Evolutionary conservation across 2,329 filamentous ascomycete genomes (phyloP).

Genomic region (Pyrenochaeta sp.): DNA sequence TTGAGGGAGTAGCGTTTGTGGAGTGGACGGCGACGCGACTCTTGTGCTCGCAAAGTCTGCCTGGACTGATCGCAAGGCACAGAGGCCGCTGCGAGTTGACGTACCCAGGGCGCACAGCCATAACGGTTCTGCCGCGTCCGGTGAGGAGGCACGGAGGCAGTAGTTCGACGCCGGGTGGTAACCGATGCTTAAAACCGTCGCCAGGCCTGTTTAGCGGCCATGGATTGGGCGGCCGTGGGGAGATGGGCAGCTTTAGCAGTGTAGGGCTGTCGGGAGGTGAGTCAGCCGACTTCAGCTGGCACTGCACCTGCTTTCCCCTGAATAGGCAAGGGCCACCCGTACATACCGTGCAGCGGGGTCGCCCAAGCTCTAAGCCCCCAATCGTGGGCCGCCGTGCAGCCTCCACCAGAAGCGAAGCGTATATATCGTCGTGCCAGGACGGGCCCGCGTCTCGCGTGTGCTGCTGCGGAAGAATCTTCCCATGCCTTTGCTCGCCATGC

Average conservation of each 20-base stretch:
- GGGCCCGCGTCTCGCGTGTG: conserved; percentile 22
- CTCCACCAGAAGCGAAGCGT: conserved; percentile 18
- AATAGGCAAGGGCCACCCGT: conserved; percentile 24
- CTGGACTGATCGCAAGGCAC: conserved; percentile 27
- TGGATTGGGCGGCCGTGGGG: too few species aligned
- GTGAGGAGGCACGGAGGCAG: too few species aligned
- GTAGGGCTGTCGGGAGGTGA: conserved; percentile 43
- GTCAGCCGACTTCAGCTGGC: conserved; percentile 35
- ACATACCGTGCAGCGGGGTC: conserved; percentile 24
- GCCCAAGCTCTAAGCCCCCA: conserved; percentile 43
- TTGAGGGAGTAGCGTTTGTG: conserved; percentile 1
- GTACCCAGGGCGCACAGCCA: conserved; percentile 31
- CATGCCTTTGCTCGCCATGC: conserved; percentile 24
- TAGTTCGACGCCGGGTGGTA: conserved; percentile 14
- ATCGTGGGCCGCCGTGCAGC: conserved; percentile 23
- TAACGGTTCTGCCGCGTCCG: conserved; percentile 33
- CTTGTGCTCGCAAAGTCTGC: conserved; percentile 31
- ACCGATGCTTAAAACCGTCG: conserved; percentile 23
- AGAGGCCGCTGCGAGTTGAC: conserved; percentile 26
- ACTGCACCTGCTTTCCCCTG: conserved; percentile 35
- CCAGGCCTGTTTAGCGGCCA: conserved; percentile 17
- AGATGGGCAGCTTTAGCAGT: too few species aligned
- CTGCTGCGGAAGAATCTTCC: conserved; percentile 16
- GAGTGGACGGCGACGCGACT: not conserved
- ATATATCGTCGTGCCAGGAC: conserved; percentile 38